Percentiles rank a stretch among this genome's conserved stretches.
Evolutionary conservation across 768 basidiomycete species (phyloP).

Genomic region (Rhizopogon roseolus): DNA sequence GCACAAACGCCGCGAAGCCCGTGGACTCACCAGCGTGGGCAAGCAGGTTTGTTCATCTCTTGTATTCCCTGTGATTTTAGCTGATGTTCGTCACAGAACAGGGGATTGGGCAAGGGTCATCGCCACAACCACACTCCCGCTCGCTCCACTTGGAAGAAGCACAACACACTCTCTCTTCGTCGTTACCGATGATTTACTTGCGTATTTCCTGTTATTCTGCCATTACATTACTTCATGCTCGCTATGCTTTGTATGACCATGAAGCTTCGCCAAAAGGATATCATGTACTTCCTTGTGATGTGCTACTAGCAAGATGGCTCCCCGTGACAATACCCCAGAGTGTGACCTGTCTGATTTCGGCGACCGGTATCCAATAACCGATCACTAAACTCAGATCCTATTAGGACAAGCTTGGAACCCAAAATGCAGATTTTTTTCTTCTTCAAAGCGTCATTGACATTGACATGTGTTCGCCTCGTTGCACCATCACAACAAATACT

Average conservation of each 20-base stretch:
- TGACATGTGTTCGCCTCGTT: neutral
- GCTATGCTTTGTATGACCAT: slow-evolving; percentile 18
- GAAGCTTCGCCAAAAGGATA: slow-evolving; percentile 7
- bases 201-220: slow-evolving; percentile 1
- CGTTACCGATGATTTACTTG: slow-evolving; percentile 63
- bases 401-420: too few relatives aligned
- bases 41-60: slow-evolving; percentile 66
- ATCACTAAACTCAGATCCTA: too few relatives aligned
- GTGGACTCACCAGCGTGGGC: slow-evolving; percentile 94
- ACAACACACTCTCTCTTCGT: slow-evolving; percentile 95
- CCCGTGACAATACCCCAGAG: too few relatives aligned
- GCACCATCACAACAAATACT: neutral
- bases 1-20: slow-evolving; percentile 97
- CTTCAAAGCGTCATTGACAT: neutral
- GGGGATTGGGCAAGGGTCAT: slow-evolving; percentile 94
- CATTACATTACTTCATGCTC: slow-evolving; percentile 21
- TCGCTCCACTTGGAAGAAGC: slow-evolving; percentile 91
- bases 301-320: too few relatives aligned
- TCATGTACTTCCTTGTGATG: neutral
- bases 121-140: slow-evolving; percentile 91
- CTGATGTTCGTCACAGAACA: slow-evolving; percentile 56
- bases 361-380: too few relatives aligned
- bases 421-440: neutral
- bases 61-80: neutral
- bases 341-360: too few relatives aligned